Base-by-base conservation (phyloP, 345 rosid genomes). In the Populus alba region DNA sequence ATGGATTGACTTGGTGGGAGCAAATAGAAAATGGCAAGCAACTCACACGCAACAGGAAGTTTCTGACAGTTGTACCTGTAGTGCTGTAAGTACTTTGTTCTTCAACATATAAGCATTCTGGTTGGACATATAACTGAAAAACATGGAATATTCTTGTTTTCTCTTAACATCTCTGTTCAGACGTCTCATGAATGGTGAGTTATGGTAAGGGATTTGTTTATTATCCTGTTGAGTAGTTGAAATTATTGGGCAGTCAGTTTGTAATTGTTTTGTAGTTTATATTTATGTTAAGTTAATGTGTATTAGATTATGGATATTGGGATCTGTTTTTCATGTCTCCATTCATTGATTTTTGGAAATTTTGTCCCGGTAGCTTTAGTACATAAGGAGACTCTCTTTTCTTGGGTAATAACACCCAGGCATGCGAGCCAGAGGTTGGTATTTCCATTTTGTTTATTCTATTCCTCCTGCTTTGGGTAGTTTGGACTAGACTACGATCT, bases 1-100 rank as follows among this genome's bases (percentile, higher is more conserved):
- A 94, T 74, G 73, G 91, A 71, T 81, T 96, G 84, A 96, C 99
- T 69, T 96, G 99, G 99, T 96, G 99, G 99, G 99, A 96, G 81
- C 99, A 96, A 85, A 89, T 92, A 73, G 99, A 96, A 81, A 94
- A 81, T 41, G 97, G 99, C 70, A 89, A 96, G 83, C 99, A 96
- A 82, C 97, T 94, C 65, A 94, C 99, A 7, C 97, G 95, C 75
- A 96, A 94, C 82, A 85, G 99, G 74, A 96, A 96, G 84, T 96
- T 96, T 84, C 88, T 94, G 62, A 94, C 97, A 1, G 92, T 94
- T 79, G 97, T 92, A 59, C 99, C 99, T 78, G 85, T 92, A 57
- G 97, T 96, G 81, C 89, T 94, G 99, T 94, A 86, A 91, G 97
- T 84, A 53, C 66, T 69, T 45, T 63, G 63, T 66, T 67, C 55